Conservation (phyloP, 139 green algal genomes). For the Chlorella ohadii region DNA sequence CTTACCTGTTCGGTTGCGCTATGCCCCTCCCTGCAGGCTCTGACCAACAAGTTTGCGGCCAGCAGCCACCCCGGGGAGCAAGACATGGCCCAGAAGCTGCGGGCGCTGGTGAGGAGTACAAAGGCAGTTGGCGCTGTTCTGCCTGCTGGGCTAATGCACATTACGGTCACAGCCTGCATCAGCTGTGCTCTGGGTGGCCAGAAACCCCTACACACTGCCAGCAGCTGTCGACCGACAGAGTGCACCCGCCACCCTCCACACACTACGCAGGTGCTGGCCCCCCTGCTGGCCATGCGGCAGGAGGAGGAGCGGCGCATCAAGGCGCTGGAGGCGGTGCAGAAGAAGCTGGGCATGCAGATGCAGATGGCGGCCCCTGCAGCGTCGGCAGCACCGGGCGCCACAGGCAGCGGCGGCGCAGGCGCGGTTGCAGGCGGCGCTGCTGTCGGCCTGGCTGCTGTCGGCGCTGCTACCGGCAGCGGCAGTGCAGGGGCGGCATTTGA, state of each 20-base stretch:
- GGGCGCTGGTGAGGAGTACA: neutral
- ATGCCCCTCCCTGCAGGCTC: neutral
- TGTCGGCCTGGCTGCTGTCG: neutral
- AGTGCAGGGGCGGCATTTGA: neutral
- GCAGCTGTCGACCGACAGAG: too few relatives aligned
- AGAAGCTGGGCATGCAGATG: constrained; percentile 27
- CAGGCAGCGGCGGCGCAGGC: constrained; percentile 9
- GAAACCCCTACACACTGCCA: too few relatives aligned
- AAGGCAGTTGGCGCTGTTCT: too few relatives aligned
- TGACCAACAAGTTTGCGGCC: neutral
- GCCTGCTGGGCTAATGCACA: too few relatives aligned
- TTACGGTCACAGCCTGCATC: too few relatives aligned
- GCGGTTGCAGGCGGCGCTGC: neutral
- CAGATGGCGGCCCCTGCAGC: neutral
- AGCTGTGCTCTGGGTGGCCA: too few relatives aligned
- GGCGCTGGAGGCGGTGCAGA: constrained; percentile 27
- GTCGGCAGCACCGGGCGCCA: neutral
- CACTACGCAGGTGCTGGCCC: constrained; percentile 22
- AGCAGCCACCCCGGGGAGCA: neutral
- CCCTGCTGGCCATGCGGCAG: neutral
- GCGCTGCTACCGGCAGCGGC: neutral
- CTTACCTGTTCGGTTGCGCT: too few relatives aligned
- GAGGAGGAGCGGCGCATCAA: constrained; percentile 25
- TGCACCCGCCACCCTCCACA: neutral
- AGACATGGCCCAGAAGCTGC: neutral